Percentiles rank a stretch among this genome's conserved stretches.
phyloP scores from a whole-genome alignment of 1,284 basidiomycete genomes.

The Apiotrichum akiyoshidainum region DNA sequence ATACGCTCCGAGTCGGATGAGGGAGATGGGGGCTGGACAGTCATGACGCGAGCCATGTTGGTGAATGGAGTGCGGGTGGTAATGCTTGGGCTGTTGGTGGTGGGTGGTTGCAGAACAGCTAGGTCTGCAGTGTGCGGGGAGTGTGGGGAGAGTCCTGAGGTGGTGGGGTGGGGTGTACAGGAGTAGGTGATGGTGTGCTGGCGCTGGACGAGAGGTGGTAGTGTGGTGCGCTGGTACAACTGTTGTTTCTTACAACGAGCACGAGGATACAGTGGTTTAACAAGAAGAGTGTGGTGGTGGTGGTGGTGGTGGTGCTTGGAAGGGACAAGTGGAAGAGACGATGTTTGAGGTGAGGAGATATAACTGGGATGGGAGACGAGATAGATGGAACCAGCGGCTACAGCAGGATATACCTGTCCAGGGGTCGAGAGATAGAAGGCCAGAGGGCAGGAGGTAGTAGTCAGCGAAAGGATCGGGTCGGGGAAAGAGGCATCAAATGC shows the following conservation, averaged over 20 bases:
- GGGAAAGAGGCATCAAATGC: neutral
- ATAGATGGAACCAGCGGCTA: neutral
- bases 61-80: neutral
- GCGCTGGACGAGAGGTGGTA: neutral
- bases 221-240: neutral
- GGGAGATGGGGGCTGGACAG: conserved; percentile 8
- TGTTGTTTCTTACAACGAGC: neutral
- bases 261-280: neutral
- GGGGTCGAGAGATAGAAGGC: too few relatives aligned
- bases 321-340: too few relatives aligned
- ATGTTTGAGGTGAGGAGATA: neutral
- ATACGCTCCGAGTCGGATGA: conserved; percentile 15
- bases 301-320: neutral
- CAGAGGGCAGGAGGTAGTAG: neutral
- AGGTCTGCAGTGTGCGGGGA: neutral
- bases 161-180: neutral
- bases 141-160: neutral
- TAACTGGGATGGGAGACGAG: neutral
- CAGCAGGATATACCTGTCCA: too few relatives aligned
- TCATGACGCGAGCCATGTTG: conserved; percentile 9
- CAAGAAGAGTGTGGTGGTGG: neutral
- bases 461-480: neutral
- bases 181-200: neutral
- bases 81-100: neutral
- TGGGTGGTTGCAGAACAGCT: too few relatives aligned